Percentiles rank a stretch among this genome's conserved stretches.
Conservation (phyloP, 2,329 filamentous ascomycete genomes). For the Alternaria incomplexa region DNA sequence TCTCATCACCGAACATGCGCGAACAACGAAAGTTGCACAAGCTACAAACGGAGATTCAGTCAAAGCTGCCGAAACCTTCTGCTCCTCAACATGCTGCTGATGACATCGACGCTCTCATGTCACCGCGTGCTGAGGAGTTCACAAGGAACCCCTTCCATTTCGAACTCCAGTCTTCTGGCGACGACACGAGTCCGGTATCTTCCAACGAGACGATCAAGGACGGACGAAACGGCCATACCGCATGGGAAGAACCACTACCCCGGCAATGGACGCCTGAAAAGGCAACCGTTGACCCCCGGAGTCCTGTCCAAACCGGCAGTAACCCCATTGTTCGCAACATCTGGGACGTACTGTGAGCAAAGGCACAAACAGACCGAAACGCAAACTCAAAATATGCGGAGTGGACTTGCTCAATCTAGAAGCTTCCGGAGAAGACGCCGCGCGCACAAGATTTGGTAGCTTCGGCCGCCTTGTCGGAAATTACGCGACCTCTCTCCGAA, state of each 20-base stretch:
- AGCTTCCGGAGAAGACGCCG: neutral
- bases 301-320: constrained; percentile 75
- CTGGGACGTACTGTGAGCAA: constrained; percentile 71
- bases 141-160: constrained; percentile 59
- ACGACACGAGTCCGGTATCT: constrained; percentile 39
- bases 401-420: neutral
- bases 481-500: constrained; percentile 6
- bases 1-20: constrained; percentile 49
- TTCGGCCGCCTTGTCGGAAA: constrained; percentile 6
- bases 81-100: constrained; percentile 38
- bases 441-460: constrained; percentile 1
- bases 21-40: constrained; percentile 48
- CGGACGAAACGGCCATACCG: constrained; percentile 30
- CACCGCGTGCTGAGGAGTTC: constrained; percentile 74
- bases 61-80: constrained; percentile 39
- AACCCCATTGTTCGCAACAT: constrained; percentile 79
- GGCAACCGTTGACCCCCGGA: constrained; percentile 71
- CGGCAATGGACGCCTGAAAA: constrained; percentile 59
- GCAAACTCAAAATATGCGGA: neutral
- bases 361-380: neutral
- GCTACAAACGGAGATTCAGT: constrained; percentile 49
- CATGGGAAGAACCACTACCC: constrained; percentile 33
- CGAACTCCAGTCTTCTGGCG: constrained; percentile 32
- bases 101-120: constrained; percentile 66
- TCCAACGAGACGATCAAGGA: constrained; percentile 43